These are phyloP conservation scores for Toxicodendron radicans DNA, from an alignment of 345 rosid genomes.

Conservation along the genomic window DNA sequence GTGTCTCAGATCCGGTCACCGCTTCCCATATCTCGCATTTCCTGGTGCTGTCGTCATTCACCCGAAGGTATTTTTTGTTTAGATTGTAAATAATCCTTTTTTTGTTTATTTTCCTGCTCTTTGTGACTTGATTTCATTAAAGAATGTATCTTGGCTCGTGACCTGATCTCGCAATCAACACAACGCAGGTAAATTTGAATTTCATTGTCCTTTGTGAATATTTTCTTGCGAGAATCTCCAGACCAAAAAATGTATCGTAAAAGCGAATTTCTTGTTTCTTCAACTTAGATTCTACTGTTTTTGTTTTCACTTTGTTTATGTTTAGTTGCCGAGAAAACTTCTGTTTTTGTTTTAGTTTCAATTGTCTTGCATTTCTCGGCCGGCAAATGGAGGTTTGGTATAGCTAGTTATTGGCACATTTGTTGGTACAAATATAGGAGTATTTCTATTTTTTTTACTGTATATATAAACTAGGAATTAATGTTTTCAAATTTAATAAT, in stretches of 20 bases:
- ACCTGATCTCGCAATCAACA: background rate
- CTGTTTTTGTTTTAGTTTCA: background rate
- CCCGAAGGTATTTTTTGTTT: too few relatives aligned
- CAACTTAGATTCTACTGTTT: conserved; percentile 1
- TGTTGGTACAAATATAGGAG: background rate
- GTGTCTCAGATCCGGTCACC: too few relatives aligned
- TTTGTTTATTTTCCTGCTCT: too few relatives aligned
- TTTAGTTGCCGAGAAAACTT: conserved; percentile 10
- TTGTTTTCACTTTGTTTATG: background rate
- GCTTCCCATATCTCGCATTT: too few relatives aligned
- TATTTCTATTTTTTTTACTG: background rate
- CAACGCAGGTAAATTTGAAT: conserved; percentile 3
- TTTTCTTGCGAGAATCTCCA: background rate
- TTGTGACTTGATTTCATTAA: too few relatives aligned
- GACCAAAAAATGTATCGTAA: background rate
- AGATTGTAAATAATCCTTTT: too few relatives aligned
- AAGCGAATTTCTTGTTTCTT: background rate
- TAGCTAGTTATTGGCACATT: background rate
- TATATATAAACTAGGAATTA: background rate
- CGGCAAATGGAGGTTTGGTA: conserved; percentile 1
- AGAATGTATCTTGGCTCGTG: too few relatives aligned
- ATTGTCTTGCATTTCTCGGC: conserved; percentile 5
- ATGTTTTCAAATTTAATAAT: background rate
- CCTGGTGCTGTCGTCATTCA: too few relatives aligned
- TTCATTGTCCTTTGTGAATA: background rate